Conservation (phyloP, 2,329 filamentous ascomycete genomes). For the Coleophoma cylindrospora region DNA sequence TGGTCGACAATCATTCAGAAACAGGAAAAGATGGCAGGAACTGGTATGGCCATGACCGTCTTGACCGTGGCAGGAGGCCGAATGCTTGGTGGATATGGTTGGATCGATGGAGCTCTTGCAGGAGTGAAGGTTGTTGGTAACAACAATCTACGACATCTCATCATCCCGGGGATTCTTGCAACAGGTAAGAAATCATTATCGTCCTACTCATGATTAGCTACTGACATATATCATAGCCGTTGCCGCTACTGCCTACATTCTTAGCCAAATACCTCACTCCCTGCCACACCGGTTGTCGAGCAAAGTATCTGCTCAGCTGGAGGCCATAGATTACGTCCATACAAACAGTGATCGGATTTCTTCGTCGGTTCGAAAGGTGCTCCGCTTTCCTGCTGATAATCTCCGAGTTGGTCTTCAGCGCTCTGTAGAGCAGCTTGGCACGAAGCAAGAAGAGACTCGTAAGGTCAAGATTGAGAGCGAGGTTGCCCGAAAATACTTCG, state of each 20-base stretch:
- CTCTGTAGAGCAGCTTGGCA: slow-evolving; percentile 76
- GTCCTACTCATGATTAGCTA: slow-evolving; percentile 4
- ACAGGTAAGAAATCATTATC: slow-evolving; percentile 57
- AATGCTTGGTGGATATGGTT: slow-evolving; percentile 76
- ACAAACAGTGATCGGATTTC: slow-evolving; percentile 81
- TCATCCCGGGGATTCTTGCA: slow-evolving; percentile 74
- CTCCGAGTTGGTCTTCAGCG: slow-evolving; percentile 79
- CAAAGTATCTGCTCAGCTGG: slow-evolving; percentile 79
- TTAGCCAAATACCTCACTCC: slow-evolving; percentile 83
- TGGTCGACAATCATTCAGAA: slow-evolving; percentile 74
- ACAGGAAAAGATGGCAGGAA: slow-evolving; percentile 92
- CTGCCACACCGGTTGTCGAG: slow-evolving; percentile 78
- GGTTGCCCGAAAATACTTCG: slow-evolving; percentile 84
- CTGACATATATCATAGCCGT: slow-evolving; percentile 50
- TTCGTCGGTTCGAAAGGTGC: slow-evolving; percentile 78
- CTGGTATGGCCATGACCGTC: slow-evolving; percentile 89
- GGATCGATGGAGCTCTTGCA: slow-evolving; percentile 83
- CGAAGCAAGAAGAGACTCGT: slow-evolving; percentile 74
- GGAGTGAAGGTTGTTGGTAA: slow-evolving; percentile 76
- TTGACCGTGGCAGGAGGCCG: slow-evolving; percentile 80
- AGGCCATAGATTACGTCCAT: slow-evolving; percentile 87
- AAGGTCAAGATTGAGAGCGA: slow-evolving; percentile 82
- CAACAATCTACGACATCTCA: slow-evolving; percentile 73
- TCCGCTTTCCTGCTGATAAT: slow-evolving; percentile 82
- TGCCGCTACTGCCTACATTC: slow-evolving; percentile 72